Percentiles rank a stretch among this genome's conserved stretches.
phyloP scores from a whole-genome alignment of 1,284 basidiomycete genomes.

The Ceraceosorus bombacis region DNA sequence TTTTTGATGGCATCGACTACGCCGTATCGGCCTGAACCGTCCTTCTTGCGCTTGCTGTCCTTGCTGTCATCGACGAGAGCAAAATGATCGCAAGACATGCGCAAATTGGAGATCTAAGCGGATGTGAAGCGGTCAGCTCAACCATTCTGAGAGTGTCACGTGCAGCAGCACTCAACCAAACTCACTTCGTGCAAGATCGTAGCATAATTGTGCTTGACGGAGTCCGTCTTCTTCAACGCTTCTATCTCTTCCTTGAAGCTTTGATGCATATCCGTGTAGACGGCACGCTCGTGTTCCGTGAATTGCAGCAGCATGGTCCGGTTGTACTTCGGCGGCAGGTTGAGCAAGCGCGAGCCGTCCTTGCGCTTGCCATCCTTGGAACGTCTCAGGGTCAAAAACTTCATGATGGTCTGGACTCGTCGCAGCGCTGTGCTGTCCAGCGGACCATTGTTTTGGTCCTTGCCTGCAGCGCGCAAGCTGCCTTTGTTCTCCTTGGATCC shows the following conservation, averaged over 20 bases:
- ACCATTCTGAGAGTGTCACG: neutral
- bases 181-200: slow-evolving; percentile 78
- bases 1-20: slow-evolving; percentile 57
- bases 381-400: slow-evolving; percentile 85
- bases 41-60: slow-evolving; percentile 52
- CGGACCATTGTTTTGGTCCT: slow-evolving; percentile 19
- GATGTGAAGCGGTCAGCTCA: too few relatives aligned
- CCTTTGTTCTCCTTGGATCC: slow-evolving; percentile 83
- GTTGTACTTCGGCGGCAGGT: slow-evolving; percentile 73
- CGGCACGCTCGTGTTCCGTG: slow-evolving; percentile 68
- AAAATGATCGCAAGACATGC: slow-evolving; percentile 95
- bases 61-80: slow-evolving; percentile 65
- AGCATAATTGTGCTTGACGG: slow-evolving; percentile 89
- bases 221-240: slow-evolving; percentile 75
- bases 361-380: slow-evolving; percentile 81
- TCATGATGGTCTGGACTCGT: slow-evolving; percentile 94
- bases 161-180: neutral
- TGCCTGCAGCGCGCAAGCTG: neutral
- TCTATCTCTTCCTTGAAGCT: slow-evolving; percentile 84
- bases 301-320: slow-evolving; percentile 78
- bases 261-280: slow-evolving; percentile 80
- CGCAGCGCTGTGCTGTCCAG: slow-evolving; percentile 77
- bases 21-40: slow-evolving; percentile 54
- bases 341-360: slow-evolving; percentile 74
- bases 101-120: slow-evolving; percentile 53